Percentiles rank a stretch among this genome's conserved stretches.
Conservation (phyloP, 148 eudicot genomes). For the Chenopodium suecicum region DNA sequence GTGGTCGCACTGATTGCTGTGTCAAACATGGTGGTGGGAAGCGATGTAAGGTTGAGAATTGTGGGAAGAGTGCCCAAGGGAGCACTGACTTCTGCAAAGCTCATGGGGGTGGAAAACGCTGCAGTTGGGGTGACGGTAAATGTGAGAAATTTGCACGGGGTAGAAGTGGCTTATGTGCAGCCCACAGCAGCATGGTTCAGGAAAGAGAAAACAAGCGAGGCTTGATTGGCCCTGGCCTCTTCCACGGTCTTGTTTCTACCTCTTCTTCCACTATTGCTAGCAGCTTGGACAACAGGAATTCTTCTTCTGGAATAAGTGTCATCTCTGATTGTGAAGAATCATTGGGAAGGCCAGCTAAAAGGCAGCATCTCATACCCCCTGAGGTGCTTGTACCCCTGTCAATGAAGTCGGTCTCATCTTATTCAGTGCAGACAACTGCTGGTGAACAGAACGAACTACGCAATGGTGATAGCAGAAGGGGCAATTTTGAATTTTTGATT, state of each 20-base stretch:
- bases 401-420: slow-evolving; percentile 64
- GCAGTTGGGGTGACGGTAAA: slow-evolving; percentile 62
- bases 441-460: slow-evolving; percentile 32
- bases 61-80: slow-evolving; percentile 93
- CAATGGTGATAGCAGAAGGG: slow-evolving; percentile 19
- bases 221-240: slow-evolving; percentile 75
- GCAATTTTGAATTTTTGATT: slow-evolving; percentile 33
- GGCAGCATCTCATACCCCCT: slow-evolving; percentile 66
- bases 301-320: slow-evolving; percentile 53
- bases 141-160: slow-evolving; percentile 96
- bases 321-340: slow-evolving; percentile 60
- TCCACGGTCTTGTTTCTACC: slow-evolving; percentile 68
- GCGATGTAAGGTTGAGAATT: slow-evolving; percentile 68
- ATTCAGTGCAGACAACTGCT: slow-evolving; percentile 30
- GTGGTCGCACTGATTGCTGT: slow-evolving; percentile 88
- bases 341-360: slow-evolving; percentile 41
- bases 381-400: slow-evolving; percentile 86
- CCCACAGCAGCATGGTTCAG: slow-evolving; percentile 66
- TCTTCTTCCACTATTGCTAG: slow-evolving; percentile 35
- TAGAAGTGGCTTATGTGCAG: slow-evolving; percentile 87
- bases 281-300: slow-evolving; percentile 39
- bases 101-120: slow-evolving; percentile 96
- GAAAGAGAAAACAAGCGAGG: slow-evolving; percentile 49
- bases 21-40: slow-evolving; percentile 96
- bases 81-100: slow-evolving; percentile 96